Percentiles rank a stretch among this genome's conserved stretches.
Evolutionary conservation across 1,284 basidiomycete species (phyloP).

Genomic region (Schizopora paradoxa): DNA sequence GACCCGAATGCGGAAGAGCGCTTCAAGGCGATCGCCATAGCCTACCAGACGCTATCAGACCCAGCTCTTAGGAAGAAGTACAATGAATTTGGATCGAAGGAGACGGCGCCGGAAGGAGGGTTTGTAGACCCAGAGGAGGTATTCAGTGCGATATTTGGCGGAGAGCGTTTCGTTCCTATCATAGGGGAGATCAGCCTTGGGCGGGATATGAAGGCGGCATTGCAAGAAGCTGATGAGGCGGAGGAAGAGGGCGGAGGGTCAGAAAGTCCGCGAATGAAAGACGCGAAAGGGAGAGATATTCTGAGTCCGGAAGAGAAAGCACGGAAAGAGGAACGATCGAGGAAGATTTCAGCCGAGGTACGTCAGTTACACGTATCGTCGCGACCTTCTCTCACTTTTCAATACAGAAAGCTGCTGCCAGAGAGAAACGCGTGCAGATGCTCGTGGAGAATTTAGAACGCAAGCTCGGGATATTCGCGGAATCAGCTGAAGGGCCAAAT

Average conservation of each 20-base stretch:
- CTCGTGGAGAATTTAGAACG: conserved; percentile 81
- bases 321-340: conserved; percentile 71
- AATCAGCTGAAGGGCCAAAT: conserved; percentile 75
- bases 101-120: conserved; percentile 74
- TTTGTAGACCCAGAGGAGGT: conserved; percentile 80
- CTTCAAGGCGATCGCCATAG: conserved; percentile 86
- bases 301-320: conserved; percentile 82
- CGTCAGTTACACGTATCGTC: conserved; percentile 19
- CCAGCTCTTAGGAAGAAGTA: conserved; percentile 82
- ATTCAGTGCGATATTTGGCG: conserved; percentile 91
- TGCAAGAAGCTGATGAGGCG: conserved; percentile 87
- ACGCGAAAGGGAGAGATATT: conserved; percentile 65
- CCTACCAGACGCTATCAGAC: conserved; percentile 88
- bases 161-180: conserved; percentile 77
- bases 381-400: too few species aligned
- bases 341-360: conserved; percentile 66
- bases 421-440: conserved; percentile 77
- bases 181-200: conserved; percentile 83
- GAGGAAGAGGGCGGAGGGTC: conserved; percentile 47
- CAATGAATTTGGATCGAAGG: conserved; percentile 86
- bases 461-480: conserved; percentile 90
- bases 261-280: conserved; percentile 36
- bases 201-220: conserved; percentile 94
- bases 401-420: conserved; percentile 68
- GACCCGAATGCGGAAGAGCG: conserved; percentile 89